These are phyloP conservation scores for Olyra latifolia DNA, from an alignment of 176 grass and related monocot species.

Conservation along the genomic window DNA sequence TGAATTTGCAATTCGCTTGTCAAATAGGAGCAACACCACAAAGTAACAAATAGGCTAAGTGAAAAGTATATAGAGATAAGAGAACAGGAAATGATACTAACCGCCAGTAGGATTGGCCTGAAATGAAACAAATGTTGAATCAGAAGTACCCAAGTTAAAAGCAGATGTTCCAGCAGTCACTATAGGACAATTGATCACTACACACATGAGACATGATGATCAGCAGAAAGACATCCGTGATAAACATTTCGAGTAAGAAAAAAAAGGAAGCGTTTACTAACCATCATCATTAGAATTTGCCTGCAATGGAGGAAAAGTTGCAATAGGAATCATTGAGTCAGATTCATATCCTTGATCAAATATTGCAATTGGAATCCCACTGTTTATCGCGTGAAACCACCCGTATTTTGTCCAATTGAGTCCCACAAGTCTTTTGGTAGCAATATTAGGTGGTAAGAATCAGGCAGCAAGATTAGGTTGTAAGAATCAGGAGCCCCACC, in stretches of 20 bases:
- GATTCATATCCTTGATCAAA: neutral
- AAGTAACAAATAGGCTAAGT: neutral
- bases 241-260: neutral
- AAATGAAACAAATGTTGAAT: constrained; percentile 15
- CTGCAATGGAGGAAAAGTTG: neutral
- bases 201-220: neutral
- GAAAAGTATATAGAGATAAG: neutral
- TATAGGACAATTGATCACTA: constrained; percentile 13
- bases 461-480: no score
- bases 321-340: constrained; percentile 4
- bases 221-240: neutral
- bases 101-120: neutral
- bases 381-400: no score
- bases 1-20: neutral
- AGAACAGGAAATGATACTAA: neutral
- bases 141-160: neutral
- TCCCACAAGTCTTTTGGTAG: no score
- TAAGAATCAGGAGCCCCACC: no score
- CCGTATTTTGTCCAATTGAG: no score
- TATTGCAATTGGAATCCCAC: no score
- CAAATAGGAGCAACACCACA: neutral
- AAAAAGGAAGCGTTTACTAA: constrained; percentile 11
- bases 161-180: neutral
- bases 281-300: constrained; percentile 10
- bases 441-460: no score